Base-by-base conservation (phyloP, 1,284 basidiomycete species). In the Exobasidium rhododendri region DNA sequence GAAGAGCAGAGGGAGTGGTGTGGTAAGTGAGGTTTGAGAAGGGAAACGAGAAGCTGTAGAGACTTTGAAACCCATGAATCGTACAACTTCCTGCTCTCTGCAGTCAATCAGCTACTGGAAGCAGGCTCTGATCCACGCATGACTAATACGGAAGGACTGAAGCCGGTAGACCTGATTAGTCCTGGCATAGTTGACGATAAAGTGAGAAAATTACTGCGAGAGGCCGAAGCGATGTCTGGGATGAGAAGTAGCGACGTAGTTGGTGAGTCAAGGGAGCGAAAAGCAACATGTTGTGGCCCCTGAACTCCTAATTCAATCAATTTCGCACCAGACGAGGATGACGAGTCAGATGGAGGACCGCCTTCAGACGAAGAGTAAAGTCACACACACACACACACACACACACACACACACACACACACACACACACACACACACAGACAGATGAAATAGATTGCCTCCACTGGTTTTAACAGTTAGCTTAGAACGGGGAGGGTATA, bases 281-380 rank as follows among this genome's bases (percentile, higher is more conserved):
- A 55, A 32, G 31, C 3, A 30, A 6, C 6, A 31, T 55, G n/a
- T 13, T 3, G 3, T 44, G 31, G 4, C 29, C 29, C 30, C 28
- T 5, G 24, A 54, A n/a, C n/a, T 54, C 22, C 22, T 28, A 6
- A n/a, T 40, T 54, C 32, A 30, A 10, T 20, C 10, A 30, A 54
- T 54, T 6, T 54, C 6, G 6, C 10, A 31, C 11, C 14, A 55
- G 52, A 55, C 29, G 52, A 55, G 26, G 52, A 55, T 26, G 52
- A 55, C 4, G 52, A 55, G 29, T 55, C 52, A 55, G 52, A 55
- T 20, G 52, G 4, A 55, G 52, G 52, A 20, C 52, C 52, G 35
- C 52, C 52, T n/a, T 55, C 52, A 40, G 52, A 55, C 35, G 52
- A 55, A 17, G 52, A 55, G 14, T 55, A 55, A 20, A 50, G 10